Evolutionary conservation across 768 basidiomycete genomes (phyloP).

Genomic region (Leccinum ochraceum): DNA sequence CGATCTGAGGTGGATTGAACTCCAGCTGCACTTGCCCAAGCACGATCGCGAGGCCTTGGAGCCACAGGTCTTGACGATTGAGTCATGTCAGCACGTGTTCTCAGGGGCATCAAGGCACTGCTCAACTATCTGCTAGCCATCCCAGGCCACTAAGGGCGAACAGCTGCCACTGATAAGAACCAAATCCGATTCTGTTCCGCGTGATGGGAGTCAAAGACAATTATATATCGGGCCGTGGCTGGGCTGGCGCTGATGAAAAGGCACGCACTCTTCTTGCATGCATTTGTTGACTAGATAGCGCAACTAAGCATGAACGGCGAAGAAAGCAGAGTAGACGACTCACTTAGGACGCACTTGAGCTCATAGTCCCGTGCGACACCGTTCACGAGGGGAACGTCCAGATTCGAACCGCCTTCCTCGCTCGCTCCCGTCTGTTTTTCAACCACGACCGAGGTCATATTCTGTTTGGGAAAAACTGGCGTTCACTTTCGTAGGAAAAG

Average conservation of each 20-base stretch:
- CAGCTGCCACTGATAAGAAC: constrained; percentile 49
- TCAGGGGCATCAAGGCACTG: constrained; percentile 18
- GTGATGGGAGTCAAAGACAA: background rate
- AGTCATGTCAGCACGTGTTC: constrained; percentile 16
- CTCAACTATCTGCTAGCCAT: constrained; percentile 51
- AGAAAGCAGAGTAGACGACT: constrained; percentile 2
- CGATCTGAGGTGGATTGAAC: constrained; percentile 42
- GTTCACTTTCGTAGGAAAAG: background rate
- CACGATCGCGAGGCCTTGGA: constrained; percentile 49
- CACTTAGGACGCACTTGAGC: constrained; percentile 36
- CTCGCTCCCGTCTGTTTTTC: constrained; percentile 19
- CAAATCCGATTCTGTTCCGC: constrained; percentile 47
- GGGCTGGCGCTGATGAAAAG: constrained; percentile 2
- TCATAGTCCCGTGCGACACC: constrained; percentile 36
- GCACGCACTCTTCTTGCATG: constrained; percentile 45
- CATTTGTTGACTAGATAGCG: constrained; percentile 43
- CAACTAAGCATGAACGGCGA: background rate
- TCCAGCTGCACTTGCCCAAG: constrained; percentile 46
- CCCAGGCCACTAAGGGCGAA: constrained; percentile 49
- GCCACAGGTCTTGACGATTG: constrained; percentile 33
- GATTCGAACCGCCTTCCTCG: constrained; percentile 17
- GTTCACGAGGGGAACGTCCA: constrained; percentile 11
- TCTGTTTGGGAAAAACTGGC: background rate
- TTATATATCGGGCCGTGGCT: background rate
- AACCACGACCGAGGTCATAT: constrained; percentile 2